Evolutionary conservation across 495 filamentous ascomycete genomes (phyloP).

Genomic region (Hypoxylon perforatum): DNA sequence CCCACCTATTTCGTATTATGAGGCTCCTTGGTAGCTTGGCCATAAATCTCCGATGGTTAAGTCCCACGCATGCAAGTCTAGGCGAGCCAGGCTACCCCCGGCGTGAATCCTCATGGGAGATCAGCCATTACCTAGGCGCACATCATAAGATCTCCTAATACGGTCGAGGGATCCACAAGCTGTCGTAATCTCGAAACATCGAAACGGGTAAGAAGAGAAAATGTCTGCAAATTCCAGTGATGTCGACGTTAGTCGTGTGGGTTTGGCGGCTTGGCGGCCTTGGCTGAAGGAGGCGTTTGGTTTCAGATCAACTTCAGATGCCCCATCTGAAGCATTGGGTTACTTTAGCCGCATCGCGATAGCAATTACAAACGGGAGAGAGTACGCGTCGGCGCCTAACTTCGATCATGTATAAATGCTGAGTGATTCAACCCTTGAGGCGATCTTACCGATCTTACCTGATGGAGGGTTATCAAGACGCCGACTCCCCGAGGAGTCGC

Average conservation of each 20-base stretch:
- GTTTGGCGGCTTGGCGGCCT: slow-evolving; percentile 34
- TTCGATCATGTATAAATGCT: neutral
- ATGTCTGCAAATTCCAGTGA: slow-evolving; percentile 1
- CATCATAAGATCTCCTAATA: slow-evolving; percentile 27
- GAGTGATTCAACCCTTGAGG: neutral
- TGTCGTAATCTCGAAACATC: slow-evolving; percentile 26
- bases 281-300: slow-evolving; percentile 21
- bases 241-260: slow-evolving; percentile 17
- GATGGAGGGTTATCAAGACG: neutral
- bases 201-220: neutral
- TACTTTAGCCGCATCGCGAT: slow-evolving; percentile 3
- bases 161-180: slow-evolving; percentile 18
- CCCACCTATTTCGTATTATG: slow-evolving; percentile 20
- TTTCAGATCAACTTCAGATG: slow-evolving; percentile 38
- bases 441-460: neutral
- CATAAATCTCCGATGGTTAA: slow-evolving; percentile 2
- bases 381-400: neutral
- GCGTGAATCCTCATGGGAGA: slow-evolving; percentile 26
- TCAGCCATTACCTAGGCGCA: slow-evolving; percentile 33
- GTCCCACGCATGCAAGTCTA: neutral
- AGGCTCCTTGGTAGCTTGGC: slow-evolving; percentile 35
- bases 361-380: neutral
- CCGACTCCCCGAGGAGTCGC: neutral
- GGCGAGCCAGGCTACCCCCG: slow-evolving; percentile 6
- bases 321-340: slow-evolving; percentile 29